A percentile compares a stretch with the other conserved stretches of the same genome.
Conservation (phyloP, 1,284 basidiomycete genomes). For the Rhizoctonia solani region DNA sequence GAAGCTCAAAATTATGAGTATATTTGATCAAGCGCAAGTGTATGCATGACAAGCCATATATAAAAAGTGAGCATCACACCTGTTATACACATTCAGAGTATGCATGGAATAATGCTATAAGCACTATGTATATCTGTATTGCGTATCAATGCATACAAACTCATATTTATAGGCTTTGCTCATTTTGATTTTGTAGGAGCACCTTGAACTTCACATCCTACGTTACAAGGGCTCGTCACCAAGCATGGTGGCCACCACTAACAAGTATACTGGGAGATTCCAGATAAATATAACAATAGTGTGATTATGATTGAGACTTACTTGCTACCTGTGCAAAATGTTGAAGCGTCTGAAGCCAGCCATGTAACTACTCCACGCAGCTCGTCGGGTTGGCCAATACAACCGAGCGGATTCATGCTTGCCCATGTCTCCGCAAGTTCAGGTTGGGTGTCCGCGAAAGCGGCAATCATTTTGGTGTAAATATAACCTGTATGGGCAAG, state of each 20-base stretch:
- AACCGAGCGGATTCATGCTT: constrained; percentile 71
- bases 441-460: constrained; percentile 71
- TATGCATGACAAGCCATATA: too few species aligned
- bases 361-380: constrained; percentile 76
- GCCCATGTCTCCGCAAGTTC: constrained; percentile 73
- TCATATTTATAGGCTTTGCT: too few species aligned
- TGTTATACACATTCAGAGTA: too few species aligned
- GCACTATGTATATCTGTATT: too few species aligned
- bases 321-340: constrained; percentile 77
- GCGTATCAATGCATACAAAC: too few species aligned
- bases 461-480: constrained; percentile 67
- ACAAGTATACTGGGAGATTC: constrained; percentile 60
- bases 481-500: constrained; percentile 26
- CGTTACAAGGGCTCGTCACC: too few species aligned
- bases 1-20: too few species aligned
- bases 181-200: too few species aligned
- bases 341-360: constrained; percentile 77
- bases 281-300: not conserved
- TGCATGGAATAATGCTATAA: too few species aligned
- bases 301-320: constrained; percentile 50
- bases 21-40: too few species aligned
- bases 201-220: too few species aligned
- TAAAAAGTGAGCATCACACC: too few species aligned
- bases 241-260: constrained; percentile 70
- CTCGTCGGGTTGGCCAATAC: constrained; percentile 76